Evolutionary conservation across 306 rosid species (phyloP), one percentile per base, ranked within the genome.

Genomic region (Corylus heterophylla): DNA sequence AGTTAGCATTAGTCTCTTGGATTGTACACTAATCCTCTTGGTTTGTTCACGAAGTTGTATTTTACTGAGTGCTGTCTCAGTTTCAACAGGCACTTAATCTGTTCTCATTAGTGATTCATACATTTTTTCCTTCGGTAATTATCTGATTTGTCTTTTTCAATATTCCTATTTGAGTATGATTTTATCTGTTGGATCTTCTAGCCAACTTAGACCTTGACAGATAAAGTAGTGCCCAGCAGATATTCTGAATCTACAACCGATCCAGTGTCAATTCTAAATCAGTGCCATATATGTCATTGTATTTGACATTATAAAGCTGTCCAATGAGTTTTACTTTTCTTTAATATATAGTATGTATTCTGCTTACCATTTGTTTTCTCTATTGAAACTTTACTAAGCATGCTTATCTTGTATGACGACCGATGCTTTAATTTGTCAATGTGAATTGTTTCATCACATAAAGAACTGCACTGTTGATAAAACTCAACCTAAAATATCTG

Each of bases 391-490:
- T 35, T 18, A 39, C 11, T 18, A 67, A 67, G 29, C 3, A 13
- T 42, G 27, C 16, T 37, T 18, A 39, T 18, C 50, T 39, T 67
- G 72, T 67, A 35, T 16, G 70, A 64, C 11, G 20, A 17, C 12
- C 16, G 48, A 14, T 64, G 48, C 70, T 64, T 64, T 35, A 42
- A n/a, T 39, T 17, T 39, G 72, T n/a, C 72, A 3, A 8, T 42
- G 17, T n/a, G n/a, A 18, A 39, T 67, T 67, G 72, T n/a, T 77
- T 76, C 44, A 70, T 77, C 31, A 51, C 35, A 69, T 55, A n/a
- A 44, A 35, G 35, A 72, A 75, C 55, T 47, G 39, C 81, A 70
- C 8, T 49, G 54, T 71, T 76, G 69, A 75, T 75, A 59, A 68
- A 54, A 71, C 52, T 17, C 62, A 74, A 37, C 69, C 39, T 44